Evolutionary conservation across 305 asterid species (phyloP).

Genomic region (Fraxinus ornus): DNA sequence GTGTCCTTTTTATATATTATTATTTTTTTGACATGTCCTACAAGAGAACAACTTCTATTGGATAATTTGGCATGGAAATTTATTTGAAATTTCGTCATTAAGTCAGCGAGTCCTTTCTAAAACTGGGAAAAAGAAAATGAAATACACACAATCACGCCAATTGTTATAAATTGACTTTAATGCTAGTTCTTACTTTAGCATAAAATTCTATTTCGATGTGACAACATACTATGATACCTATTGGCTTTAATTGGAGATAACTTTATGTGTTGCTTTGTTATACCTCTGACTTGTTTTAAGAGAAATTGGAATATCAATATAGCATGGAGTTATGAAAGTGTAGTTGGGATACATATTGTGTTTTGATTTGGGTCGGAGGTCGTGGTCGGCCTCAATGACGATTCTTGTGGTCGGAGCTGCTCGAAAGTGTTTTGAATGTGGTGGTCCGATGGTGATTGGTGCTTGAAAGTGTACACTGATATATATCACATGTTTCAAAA

Average conservation of each 20-base stretch:
- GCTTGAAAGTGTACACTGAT: no score
- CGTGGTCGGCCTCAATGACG: neutral
- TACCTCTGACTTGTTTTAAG: neutral
- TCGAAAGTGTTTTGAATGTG: neutral
- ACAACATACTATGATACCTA: neutral
- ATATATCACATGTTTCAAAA: no score
- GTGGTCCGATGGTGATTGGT: no score
- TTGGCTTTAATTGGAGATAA: neutral
- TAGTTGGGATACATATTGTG: neutral
- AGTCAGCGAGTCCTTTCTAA: neutral
- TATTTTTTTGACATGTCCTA: no score
- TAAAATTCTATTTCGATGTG: neutral
- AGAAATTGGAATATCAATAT: neutral
- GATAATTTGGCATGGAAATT: neutral
- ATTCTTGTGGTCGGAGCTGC: neutral
- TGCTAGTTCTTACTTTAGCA: neutral
- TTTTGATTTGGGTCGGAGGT: neutral
- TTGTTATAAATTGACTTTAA: no score
- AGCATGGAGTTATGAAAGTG: neutral
- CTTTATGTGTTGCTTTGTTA: neutral
- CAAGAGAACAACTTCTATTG: no score
- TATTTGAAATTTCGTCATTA: neutral
- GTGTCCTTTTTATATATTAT: no score
- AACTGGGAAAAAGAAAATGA: neutral
- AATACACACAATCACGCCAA: neutral